Percentiles rank a stretch among this genome's conserved stretches.
Evolutionary conservation across 495 filamentous ascomycete species (phyloP).

Genomic region (Daldinia grandis): DNA sequence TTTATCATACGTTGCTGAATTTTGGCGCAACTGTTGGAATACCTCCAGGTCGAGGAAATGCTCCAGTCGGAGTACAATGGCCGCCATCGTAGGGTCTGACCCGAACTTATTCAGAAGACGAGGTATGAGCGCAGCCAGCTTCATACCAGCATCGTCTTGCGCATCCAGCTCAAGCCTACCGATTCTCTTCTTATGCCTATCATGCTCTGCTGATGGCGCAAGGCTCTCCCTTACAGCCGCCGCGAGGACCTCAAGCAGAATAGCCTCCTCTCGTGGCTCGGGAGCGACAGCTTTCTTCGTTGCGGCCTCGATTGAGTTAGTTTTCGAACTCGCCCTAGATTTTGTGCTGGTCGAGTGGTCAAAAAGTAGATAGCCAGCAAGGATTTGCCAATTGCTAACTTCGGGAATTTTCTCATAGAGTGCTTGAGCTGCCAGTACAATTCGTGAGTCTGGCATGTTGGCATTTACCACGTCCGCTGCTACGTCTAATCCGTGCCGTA

Average conservation of each 20-base stretch:
- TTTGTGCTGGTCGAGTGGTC: slow-evolving; percentile 76
- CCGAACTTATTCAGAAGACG: slow-evolving; percentile 91
- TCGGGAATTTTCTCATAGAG: slow-evolving; percentile 83
- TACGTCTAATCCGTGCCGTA: slow-evolving; percentile 54
- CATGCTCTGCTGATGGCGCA: slow-evolving; percentile 65
- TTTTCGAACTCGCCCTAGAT: slow-evolving; percentile 51
- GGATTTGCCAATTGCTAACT: slow-evolving; percentile 83
- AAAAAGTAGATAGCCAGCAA: slow-evolving; percentile 89
- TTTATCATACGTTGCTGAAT: slow-evolving; percentile 79
- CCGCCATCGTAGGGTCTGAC: slow-evolving; percentile 82
- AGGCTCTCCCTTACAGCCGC: slow-evolving; percentile 76
- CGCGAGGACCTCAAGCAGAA: slow-evolving; percentile 87
- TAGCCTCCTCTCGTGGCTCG: slow-evolving; percentile 77
- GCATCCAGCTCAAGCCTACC: slow-evolving; percentile 66
- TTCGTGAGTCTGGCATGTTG: slow-evolving; percentile 74
- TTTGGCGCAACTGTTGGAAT: slow-evolving; percentile 88
- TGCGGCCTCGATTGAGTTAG: slow-evolving; percentile 57
- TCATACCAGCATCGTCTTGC: slow-evolving; percentile 76
- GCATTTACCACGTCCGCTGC: slow-evolving; percentile 61
- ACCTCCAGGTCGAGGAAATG: slow-evolving; percentile 86
- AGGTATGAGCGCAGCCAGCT: slow-evolving; percentile 80
- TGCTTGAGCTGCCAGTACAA: slow-evolving; percentile 82
- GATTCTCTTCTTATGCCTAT: slow-evolving; percentile 68
- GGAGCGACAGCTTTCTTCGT: slow-evolving; percentile 75
- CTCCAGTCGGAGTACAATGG: slow-evolving; percentile 85